Evolutionary conservation across 192 early-diverging fungal genomes (phyloP).

Genomic region (Mortierella claussenii): DNA sequence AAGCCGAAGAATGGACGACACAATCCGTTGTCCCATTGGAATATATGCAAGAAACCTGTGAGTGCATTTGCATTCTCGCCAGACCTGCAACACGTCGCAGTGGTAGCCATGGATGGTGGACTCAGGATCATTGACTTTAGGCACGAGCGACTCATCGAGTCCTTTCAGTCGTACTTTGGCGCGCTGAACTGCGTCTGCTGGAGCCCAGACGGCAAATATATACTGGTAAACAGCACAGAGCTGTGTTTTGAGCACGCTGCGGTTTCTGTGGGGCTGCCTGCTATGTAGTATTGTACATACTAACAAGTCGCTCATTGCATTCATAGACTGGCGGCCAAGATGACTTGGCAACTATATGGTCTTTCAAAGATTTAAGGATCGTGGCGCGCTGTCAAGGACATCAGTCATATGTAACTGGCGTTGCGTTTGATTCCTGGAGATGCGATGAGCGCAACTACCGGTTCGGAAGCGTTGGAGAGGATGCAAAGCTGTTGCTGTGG

Average conservation of each 20-base stretch:
- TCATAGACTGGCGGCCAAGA: conserved; percentile 86
- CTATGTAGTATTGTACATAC: not conserved
- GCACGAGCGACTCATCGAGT: conserved; percentile 78
- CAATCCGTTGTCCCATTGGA: conserved; percentile 88
- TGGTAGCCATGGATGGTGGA: conserved; percentile 78
- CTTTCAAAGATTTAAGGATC: conserved; percentile 77
- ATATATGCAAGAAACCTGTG: conserved; percentile 72
- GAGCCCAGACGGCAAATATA: conserved; percentile 90
- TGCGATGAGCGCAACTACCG: conserved; percentile 83
- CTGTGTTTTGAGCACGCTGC: too few relatives aligned
- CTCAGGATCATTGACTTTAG: conserved; percentile 82
- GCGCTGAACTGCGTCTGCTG: conserved; percentile 87
- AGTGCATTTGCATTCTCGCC: conserved; percentile 88
- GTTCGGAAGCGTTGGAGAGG: conserved; percentile 92
- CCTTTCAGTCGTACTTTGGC: conserved; percentile 86
- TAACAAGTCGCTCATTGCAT: not conserved
- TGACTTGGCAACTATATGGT: conserved; percentile 92
- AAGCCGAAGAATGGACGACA: conserved; percentile 70
- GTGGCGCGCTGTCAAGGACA: conserved; percentile 93
- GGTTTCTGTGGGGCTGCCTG: too few relatives aligned
- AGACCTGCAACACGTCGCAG: conserved; percentile 80
- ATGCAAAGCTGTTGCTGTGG: conserved; percentile 87
- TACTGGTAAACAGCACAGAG: conserved; percentile 51
- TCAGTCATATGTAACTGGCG: conserved; percentile 86
- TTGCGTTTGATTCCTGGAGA: conserved; percentile 86